Conservation (phyloP, 2,329 filamentous ascomycete species). For the Mycosphaerella arachidis region DNA sequence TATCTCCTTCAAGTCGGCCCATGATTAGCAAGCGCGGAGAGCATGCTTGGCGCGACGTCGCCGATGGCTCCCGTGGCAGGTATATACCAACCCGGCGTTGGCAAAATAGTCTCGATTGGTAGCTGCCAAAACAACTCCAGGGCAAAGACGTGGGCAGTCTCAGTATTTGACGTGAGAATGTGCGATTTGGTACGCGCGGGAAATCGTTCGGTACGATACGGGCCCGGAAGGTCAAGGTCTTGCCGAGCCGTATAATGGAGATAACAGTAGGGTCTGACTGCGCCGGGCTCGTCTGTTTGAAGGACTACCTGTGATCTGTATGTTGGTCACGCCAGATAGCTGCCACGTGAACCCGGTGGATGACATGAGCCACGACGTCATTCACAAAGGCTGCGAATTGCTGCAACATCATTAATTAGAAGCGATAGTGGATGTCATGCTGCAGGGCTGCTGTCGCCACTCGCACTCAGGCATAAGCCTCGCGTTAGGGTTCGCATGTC, state of each 20-base stretch:
- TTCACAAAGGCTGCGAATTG: not conserved
- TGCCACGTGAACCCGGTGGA: not conserved
- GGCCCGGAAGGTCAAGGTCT: not conserved
- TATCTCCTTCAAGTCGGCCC: not conserved
- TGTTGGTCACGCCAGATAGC: too few species aligned
- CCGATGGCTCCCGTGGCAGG: not conserved
- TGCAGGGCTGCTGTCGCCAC: not conserved
- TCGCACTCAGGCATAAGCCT: not conserved
- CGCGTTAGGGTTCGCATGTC: not conserved
- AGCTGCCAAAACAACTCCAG: not conserved
- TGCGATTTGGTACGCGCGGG: not conserved
- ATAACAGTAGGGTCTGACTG: not conserved
- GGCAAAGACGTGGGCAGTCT: not conserved
- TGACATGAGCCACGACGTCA: not conserved
- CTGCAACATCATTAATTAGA: not conserved
- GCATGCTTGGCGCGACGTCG: not conserved
- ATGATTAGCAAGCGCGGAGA: constrained; percentile 4
- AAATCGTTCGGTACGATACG: not conserved
- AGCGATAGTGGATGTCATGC: not conserved
- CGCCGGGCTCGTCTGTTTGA: not conserved
- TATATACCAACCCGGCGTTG: not conserved
- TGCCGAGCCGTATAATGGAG: not conserved
- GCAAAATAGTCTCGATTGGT: not conserved
- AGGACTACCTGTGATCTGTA: too few species aligned
- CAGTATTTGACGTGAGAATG: not conserved